phyloP scores from a whole-genome alignment of 164 flowering plant species.

The Litsea cubeba region DNA sequence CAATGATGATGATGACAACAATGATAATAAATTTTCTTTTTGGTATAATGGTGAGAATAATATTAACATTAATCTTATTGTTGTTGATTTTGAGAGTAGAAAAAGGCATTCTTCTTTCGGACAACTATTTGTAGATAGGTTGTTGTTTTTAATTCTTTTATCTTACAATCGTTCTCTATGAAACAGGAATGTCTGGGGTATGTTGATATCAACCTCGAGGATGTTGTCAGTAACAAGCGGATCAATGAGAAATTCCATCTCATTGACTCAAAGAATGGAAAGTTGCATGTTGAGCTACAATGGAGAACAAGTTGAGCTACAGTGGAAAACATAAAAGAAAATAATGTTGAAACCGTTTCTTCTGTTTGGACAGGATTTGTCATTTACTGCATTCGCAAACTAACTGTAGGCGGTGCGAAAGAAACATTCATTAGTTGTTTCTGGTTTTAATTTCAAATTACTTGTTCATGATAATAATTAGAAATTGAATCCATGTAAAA shows the following conservation, averaged over 20 bases:
- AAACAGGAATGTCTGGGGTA: slow-evolving; percentile 76
- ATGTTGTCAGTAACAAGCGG: slow-evolving; percentile 71
- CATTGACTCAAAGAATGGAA: slow-evolving; percentile 87
- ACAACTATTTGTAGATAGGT: too few relatives aligned
- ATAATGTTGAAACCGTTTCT: not conserved
- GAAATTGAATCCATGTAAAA: slow-evolving; percentile 6
- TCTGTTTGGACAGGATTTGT: not conserved
- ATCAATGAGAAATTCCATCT: slow-evolving; percentile 87
- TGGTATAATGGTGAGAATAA: too few relatives aligned
- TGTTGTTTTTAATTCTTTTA: too few relatives aligned
- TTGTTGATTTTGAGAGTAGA: too few relatives aligned
- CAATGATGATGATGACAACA: too few relatives aligned
- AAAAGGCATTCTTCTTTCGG: too few relatives aligned
- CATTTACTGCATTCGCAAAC: not conserved
- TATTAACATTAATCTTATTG: too few relatives aligned
- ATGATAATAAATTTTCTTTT: too few relatives aligned
- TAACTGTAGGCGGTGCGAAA: not conserved
- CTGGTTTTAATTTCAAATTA: slow-evolving; percentile 4
- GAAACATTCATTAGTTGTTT: not conserved
- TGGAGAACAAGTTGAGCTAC: slow-evolving; percentile 57
- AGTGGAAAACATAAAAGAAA: not conserved
- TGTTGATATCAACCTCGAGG: slow-evolving; percentile 61
- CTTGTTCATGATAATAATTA: slow-evolving; percentile 10
- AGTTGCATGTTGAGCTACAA: slow-evolving; percentile 78
- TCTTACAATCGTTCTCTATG: not conserved